Evolutionary conservation across 148 eudicot genomes (phyloP).

Genomic region (Drosera capensis): DNA sequence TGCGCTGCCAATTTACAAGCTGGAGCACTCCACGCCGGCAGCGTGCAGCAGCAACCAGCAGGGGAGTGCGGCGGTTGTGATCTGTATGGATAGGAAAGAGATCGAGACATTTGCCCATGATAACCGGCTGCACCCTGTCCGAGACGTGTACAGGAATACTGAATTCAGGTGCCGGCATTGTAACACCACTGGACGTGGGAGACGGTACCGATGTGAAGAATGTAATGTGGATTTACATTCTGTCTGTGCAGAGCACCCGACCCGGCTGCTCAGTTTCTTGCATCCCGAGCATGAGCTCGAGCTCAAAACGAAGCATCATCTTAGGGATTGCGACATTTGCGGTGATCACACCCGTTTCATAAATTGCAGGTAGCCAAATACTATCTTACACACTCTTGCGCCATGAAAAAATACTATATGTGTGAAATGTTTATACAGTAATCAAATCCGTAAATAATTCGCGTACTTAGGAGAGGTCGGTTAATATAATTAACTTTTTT

Average conservation of each 20-base stretch:
- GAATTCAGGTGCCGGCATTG: conserved; percentile 6
- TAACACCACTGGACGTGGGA: background rate
- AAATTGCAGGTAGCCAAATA: too few species aligned
- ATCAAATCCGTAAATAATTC: too few species aligned
- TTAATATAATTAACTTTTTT: too few species aligned
- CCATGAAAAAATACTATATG: too few species aligned
- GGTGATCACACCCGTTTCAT: too few species aligned
- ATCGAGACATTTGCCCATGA: background rate
- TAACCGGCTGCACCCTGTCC: background rate
- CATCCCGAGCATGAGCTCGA: conserved; percentile 15
- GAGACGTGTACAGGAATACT: background rate
- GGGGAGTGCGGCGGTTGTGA: background rate
- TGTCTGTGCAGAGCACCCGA: conserved; percentile 6
- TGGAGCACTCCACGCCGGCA: background rate
- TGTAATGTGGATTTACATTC: background rate
- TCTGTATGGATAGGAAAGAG: background rate
- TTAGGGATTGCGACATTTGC: too few species aligned
- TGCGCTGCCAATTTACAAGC: too few species aligned
- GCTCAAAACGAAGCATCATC: conserved; percentile 12
- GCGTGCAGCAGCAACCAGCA: background rate
- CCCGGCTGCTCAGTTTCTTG: conserved; percentile 5
- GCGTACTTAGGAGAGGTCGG: too few species aligned
- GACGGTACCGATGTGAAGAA: conserved; percentile 2
- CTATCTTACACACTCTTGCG: too few species aligned
- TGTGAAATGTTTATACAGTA: too few species aligned